A percentile compares a stretch with the other conserved stretches of the same genome.
Evolutionary conservation across 257 asterid genomes (phyloP).

Genomic region (Solanum phureja): DNA sequence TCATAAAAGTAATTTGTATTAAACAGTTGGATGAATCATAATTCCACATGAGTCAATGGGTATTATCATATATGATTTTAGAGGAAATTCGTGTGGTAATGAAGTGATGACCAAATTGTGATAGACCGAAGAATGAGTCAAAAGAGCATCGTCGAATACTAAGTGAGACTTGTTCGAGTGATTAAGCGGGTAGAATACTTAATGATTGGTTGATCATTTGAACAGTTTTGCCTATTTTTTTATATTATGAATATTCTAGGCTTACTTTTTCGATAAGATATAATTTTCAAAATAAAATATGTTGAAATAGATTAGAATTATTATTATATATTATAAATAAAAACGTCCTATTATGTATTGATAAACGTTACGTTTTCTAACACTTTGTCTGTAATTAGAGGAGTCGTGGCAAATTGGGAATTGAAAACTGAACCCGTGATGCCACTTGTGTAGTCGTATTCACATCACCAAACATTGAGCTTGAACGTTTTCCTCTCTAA

Average conservation of each 20-base stretch:
- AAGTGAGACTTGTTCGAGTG: not conserved
- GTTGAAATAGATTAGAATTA: not conserved
- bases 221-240: too few species aligned
- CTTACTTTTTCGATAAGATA: not conserved
- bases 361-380: not conserved
- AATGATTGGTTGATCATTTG: too few species aligned
- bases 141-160: not conserved
- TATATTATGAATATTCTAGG: too few species aligned
- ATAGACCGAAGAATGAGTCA: not conserved
- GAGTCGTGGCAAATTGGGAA: not conserved
- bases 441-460: not conserved
- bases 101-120: not conserved
- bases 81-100: not conserved
- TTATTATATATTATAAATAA: not conserved
- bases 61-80: not conserved
- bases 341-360: not conserved
- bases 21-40: not conserved
- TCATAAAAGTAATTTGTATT: not conserved
- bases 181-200: not conserved
- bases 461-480: not conserved
- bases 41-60: not conserved
- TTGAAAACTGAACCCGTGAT: not conserved
- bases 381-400: not conserved
- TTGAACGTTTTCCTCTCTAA: not conserved
- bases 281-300: not conserved